A percentile compares a stretch with the other conserved stretches of the same genome.
Evolutionary conservation across 225 moss, liverwort and hornwort genomes (phyloP).

Genomic region (Sphagnum contortum): DNA sequence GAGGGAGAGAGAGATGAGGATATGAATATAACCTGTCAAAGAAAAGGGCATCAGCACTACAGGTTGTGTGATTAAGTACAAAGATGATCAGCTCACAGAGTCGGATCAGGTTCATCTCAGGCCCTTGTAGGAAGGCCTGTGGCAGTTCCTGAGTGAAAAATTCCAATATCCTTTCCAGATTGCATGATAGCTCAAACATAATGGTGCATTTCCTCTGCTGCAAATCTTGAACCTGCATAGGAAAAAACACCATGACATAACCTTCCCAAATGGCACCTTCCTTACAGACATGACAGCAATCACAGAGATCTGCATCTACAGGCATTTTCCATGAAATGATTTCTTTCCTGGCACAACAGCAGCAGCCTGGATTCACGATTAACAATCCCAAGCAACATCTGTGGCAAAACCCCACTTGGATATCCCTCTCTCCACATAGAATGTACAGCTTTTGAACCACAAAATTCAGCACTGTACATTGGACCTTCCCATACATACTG

Average conservation of each 20-base stretch:
- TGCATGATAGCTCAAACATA: slow-evolving; percentile 98
- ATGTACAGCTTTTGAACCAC: too few relatives aligned
- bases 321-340: too few relatives aligned
- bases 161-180: slow-evolving; percentile 90
- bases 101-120: slow-evolving; percentile 92
- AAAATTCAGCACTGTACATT: too few relatives aligned
- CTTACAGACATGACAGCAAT: too few relatives aligned
- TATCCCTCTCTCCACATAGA: too few relatives aligned
- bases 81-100: slow-evolving; percentile 91
- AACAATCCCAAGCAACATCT: too few relatives aligned
- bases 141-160: slow-evolving; percentile 93
- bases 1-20: slow-evolving; percentile 1
- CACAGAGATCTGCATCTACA: too few relatives aligned
- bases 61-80: slow-evolving; percentile 89
- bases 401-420: too few relatives aligned
- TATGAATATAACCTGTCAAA: slow-evolving; percentile 56
- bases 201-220: slow-evolving; percentile 90
- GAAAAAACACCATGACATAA: background rate
- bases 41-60: slow-evolving; percentile 72
- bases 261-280: too few relatives aligned
- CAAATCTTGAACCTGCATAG: slow-evolving; percentile 64
- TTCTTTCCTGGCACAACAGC: too few relatives aligned
- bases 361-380: too few relatives aligned
- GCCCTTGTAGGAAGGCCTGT: slow-evolving; percentile 71
- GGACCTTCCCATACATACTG: too few relatives aligned